Evolutionary conservation across 2,329 filamentous ascomycete species (phyloP).

Genomic region (Xylaria multiplex): DNA sequence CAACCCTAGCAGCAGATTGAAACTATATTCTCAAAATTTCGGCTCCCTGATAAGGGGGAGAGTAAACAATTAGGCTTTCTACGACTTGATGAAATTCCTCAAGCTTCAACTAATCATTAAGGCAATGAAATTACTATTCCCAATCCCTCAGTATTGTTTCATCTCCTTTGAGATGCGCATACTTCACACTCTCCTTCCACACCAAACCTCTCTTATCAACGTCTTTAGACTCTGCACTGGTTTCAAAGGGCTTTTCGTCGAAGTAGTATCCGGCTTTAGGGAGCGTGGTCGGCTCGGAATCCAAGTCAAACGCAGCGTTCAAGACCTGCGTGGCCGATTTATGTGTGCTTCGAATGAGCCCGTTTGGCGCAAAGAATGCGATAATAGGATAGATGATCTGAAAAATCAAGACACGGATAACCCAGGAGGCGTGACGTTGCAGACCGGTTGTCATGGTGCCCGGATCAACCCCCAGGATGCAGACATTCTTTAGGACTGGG

Average conservation of each 20-base stretch:
- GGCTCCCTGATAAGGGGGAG: too few species aligned
- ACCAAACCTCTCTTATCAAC: constrained; percentile 11
- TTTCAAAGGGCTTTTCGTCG: constrained; percentile 11
- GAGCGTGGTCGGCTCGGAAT: not conserved
- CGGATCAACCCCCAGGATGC: constrained; percentile 38
- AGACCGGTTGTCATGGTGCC: constrained; percentile 21
- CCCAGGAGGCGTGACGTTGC: constrained; percentile 6
- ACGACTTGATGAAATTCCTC: too few species aligned
- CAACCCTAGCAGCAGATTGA: too few species aligned
- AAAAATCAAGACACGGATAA: constrained; percentile 8
- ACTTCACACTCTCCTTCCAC: constrained; percentile 29
- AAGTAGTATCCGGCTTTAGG: constrained; percentile 21
- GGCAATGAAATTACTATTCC: not conserved
- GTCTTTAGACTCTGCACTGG: constrained; percentile 15
- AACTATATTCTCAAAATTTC: too few species aligned
- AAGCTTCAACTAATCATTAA: too few species aligned
- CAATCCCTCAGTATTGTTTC: constrained; percentile 25
- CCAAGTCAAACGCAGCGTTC: not conserved
- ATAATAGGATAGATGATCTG: constrained; percentile 17
- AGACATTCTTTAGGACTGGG: constrained; percentile 38
- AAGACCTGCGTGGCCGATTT: constrained; percentile 15
- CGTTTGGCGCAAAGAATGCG: constrained; percentile 10
- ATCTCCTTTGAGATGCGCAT: constrained; percentile 9
- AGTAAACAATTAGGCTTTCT: too few species aligned
- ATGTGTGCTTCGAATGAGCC: not conserved